These are phyloP conservation scores for Phytophthora colocasiae DNA, from an alignment of 352 stramenopile genomes.

Conservation along the genomic window DNA sequence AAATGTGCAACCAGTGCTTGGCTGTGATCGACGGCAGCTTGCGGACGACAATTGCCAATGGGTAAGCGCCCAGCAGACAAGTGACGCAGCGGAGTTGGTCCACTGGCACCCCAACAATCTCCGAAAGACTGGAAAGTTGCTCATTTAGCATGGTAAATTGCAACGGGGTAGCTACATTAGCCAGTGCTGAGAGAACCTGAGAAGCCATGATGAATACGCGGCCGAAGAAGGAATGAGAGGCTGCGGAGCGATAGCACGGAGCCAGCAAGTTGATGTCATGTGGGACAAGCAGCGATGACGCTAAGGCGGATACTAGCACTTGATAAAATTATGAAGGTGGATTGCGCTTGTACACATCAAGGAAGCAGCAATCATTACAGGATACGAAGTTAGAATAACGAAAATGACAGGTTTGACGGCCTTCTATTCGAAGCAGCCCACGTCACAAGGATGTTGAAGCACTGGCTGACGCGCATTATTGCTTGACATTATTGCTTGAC, in stretches of 20 bases:
- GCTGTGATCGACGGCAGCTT: constrained; percentile 76
- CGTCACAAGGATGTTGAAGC: constrained; percentile 17
- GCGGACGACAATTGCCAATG: constrained; percentile 91
- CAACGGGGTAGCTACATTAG: constrained; percentile 54
- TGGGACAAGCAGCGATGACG: constrained; percentile 29
- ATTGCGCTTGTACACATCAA: too few relatives aligned
- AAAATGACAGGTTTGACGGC: background rate
- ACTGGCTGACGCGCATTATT: background rate
- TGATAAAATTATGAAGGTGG: constrained; percentile 8
- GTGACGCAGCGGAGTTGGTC: constrained; percentile 87
- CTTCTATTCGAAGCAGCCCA: constrained; percentile 8
- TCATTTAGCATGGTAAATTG: constrained; percentile 57
- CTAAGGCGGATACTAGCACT: background rate
- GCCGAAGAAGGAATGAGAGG: constrained; percentile 32
- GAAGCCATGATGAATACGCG: constrained; percentile 15
- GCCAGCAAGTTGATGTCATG: constrained; percentile 30
- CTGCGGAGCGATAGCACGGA: constrained; percentile 18
- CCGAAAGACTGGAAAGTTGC: constrained; percentile 48
- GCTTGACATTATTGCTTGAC: constrained; percentile 3
- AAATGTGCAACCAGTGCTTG: constrained; percentile 94
- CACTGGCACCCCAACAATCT: constrained; percentile 45
- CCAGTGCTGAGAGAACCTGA: constrained; percentile 28
- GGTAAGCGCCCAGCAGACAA: constrained; percentile 94
- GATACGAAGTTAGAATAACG: background rate
- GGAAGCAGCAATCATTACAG: constrained; percentile 1